Percentiles rank a stretch among this genome's conserved stretches.
Conservation (phyloP, 2,329 filamentous ascomycete genomes). For the Fusarium keratoplasticum region DNA sequence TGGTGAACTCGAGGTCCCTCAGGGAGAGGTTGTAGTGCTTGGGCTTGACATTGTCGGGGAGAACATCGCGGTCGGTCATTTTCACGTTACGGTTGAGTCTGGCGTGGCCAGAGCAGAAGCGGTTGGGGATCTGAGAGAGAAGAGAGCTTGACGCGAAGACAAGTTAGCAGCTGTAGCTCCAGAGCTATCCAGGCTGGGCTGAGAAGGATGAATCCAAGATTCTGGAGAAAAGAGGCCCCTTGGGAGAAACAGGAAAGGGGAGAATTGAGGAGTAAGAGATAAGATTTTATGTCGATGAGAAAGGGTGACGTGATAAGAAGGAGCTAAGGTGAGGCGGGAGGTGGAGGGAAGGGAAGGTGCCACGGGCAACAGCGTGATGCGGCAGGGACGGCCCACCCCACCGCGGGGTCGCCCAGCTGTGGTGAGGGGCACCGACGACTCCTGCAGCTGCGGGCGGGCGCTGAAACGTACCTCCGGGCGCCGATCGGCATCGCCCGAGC, state of each 20-base stretch:
- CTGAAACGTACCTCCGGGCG: slow-evolving; percentile 44
- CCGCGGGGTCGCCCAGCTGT: slow-evolving; percentile 28
- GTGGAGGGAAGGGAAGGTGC: slow-evolving; percentile 15
- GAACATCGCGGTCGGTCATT: slow-evolving; percentile 72
- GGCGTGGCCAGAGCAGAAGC: slow-evolving; percentile 52
- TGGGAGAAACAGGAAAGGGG: neutral
- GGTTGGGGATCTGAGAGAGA: slow-evolving; percentile 42
- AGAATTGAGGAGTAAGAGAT: slow-evolving; percentile 8
- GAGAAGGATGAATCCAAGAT: slow-evolving; percentile 15
- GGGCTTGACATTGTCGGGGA: slow-evolving; percentile 78
- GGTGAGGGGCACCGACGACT: slow-evolving; percentile 21
- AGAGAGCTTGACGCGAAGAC: slow-evolving; percentile 34
- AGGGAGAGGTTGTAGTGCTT: slow-evolving; percentile 88
- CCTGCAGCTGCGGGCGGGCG: neutral
- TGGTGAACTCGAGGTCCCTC: slow-evolving; percentile 80
- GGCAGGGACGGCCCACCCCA: slow-evolving; percentile 10
- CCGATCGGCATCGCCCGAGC: slow-evolving; percentile 32
- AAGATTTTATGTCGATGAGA: neutral
- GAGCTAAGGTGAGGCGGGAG: neutral
- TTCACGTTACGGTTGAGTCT: slow-evolving; percentile 49
- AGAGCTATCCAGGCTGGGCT: slow-evolving; percentile 22
- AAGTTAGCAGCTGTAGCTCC: slow-evolving; percentile 38
- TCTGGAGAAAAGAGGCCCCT: neutral
- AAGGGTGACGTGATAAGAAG: slow-evolving; percentile 8
- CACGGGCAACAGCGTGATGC: slow-evolving; percentile 32